A percentile compares a stretch with the other conserved stretches of the same genome.
Conservation (phyloP, 257 asterid species). For the Craterostigma plantagineum region DNA sequence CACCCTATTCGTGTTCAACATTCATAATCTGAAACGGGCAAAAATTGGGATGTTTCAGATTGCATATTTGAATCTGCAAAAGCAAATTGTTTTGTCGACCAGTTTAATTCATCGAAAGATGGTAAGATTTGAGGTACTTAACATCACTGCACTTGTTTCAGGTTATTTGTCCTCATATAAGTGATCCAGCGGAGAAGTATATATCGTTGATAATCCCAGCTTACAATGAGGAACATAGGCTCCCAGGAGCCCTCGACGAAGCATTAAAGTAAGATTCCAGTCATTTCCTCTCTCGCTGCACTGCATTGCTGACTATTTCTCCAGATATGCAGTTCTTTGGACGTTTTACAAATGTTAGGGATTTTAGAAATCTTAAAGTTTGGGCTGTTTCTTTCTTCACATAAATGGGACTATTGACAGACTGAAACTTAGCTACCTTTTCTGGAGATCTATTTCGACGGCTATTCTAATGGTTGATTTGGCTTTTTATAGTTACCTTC, state of each 20-base stretch:
- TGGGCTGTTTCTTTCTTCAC: too few relatives aligned
- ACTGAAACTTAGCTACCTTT: not conserved
- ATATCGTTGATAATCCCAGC: conserved; percentile 76
- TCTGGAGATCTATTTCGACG: not conserved
- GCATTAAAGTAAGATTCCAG: conserved; percentile 33
- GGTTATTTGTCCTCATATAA: conserved; percentile 63
- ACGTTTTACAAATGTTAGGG: too few relatives aligned
- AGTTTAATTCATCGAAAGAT: not conserved
- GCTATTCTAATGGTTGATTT: not conserved
- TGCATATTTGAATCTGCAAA: too few relatives aligned
- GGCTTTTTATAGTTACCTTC: conserved; percentile 63
- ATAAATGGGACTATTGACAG: not conserved
- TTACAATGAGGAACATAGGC: conserved; percentile 81
- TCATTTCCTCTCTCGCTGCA: not conserved
- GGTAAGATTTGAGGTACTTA: too few relatives aligned
- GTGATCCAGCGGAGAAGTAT: conserved; percentile 72
- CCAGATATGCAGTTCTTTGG: too few relatives aligned
- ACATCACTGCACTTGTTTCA: conserved; percentile 11
- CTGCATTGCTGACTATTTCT: too few relatives aligned
- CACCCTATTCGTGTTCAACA: too few relatives aligned
- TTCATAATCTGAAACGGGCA: too few relatives aligned
- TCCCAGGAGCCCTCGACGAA: conserved; percentile 85
- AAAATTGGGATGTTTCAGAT: too few relatives aligned
- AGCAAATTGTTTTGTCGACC: too few relatives aligned
- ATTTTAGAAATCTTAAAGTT: too few relatives aligned